Evolutionary conservation across 257 asterid genomes (phyloP).

Genomic region (Lithospermum erythrorhizon): DNA sequence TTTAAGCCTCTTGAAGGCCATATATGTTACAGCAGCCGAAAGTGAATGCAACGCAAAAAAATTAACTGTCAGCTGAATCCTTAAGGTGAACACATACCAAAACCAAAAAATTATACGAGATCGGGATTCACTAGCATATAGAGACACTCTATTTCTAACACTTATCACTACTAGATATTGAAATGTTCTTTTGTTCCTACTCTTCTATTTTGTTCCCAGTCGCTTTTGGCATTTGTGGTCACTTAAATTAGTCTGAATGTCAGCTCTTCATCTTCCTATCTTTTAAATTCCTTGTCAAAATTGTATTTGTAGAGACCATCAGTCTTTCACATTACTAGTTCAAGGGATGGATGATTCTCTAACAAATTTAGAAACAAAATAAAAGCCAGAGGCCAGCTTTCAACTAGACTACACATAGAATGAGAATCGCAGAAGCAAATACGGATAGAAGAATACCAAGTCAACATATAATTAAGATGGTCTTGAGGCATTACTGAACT

Average conservation of each 20-base stretch:
- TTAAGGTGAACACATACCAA: too few species aligned
- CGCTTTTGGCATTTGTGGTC: too few species aligned
- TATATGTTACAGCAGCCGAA: constrained; percentile 87
- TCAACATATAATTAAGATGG: constrained; percentile 74
- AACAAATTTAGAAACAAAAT: too few species aligned
- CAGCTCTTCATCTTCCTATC: background rate
- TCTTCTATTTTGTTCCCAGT: too few species aligned
- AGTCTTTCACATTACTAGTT: background rate
- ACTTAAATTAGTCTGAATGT: too few species aligned
- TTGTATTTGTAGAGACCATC: background rate
- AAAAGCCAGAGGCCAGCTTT: too few species aligned
- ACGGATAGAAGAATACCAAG: constrained; percentile 47
- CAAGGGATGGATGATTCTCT: too few species aligned
- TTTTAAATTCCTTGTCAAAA: background rate
- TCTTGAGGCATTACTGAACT: constrained; percentile 96
- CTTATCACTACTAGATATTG: too few species aligned
- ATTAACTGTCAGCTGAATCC: constrained; percentile 4
- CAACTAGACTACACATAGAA: background rate
- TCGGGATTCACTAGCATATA: too few species aligned
- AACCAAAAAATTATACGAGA: too few species aligned
- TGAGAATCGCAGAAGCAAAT: constrained; percentile 4
- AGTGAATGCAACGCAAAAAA: constrained; percentile 60
- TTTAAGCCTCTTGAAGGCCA: constrained; percentile 79
- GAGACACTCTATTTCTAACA: too few species aligned
- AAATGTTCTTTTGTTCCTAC: too few species aligned